Percentiles rank a stretch among this genome's conserved stretches.
Evolutionary conservation across 352 stramenopile species (phyloP).

Genomic region (Pythium sp.): DNA sequence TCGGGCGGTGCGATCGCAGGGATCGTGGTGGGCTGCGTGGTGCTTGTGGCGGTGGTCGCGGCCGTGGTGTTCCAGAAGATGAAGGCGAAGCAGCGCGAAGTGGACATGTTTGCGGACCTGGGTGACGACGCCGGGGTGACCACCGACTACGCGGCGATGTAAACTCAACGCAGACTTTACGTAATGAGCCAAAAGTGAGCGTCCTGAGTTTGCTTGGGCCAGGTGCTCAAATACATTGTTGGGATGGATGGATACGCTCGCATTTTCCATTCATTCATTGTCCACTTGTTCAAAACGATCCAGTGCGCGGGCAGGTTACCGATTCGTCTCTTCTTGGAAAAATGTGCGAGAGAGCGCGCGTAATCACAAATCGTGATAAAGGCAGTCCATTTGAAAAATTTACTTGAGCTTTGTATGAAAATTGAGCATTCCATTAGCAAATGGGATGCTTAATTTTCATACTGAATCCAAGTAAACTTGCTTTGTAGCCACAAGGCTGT

Average conservation of each 20-base stretch:
- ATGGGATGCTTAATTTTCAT: too few relatives aligned
- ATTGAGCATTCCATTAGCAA: too few relatives aligned
- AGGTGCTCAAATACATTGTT: not conserved
- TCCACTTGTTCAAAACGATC: not conserved
- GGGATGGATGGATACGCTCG: not conserved
- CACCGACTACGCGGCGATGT: conserved; percentile 18
- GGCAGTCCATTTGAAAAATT: too few relatives aligned
- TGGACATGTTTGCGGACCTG: conserved; percentile 17
- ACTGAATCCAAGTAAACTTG: too few relatives aligned
- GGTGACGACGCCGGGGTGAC: conserved; percentile 9
- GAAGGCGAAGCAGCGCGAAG: conserved; percentile 17
- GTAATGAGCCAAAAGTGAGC: not conserved
- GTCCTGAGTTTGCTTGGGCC: not conserved
- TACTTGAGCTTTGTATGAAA: too few relatives aligned
- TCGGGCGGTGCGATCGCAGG: conserved; percentile 8
- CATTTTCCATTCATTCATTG: not conserved
- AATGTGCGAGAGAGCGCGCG: too few relatives aligned
- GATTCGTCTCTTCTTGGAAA: too few relatives aligned
- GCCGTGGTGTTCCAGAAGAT: conserved; percentile 12
- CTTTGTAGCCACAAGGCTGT: too few relatives aligned
- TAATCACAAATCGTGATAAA: too few relatives aligned
- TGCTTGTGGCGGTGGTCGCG: conserved; percentile 7
- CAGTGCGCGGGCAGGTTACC: too few relatives aligned
- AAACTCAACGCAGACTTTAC: not conserved
- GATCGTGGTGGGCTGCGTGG: conserved; percentile 9